Base-by-base conservation (phyloP, 1,284 basidiomycete species). In the Psilocybe mexicana region DNA sequence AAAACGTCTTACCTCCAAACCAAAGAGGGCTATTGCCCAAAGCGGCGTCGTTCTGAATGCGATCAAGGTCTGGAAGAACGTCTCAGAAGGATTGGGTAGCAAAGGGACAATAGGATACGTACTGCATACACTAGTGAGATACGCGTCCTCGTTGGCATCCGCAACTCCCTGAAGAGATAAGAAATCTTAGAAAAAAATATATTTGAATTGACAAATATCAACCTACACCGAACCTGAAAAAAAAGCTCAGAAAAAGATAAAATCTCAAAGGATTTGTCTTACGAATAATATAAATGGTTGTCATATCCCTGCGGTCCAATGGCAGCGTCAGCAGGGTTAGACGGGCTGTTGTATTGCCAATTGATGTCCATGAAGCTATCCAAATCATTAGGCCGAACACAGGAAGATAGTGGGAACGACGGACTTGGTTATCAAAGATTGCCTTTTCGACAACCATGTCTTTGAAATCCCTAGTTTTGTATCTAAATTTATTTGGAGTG, bases 251-350 rank as follows among this genome's bases (percentile, higher is more conserved):
- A 50, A 30, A 24, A 46, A 8, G 33, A 7, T 24, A 28, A 43
- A 4, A 36, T 4, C 6, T 40, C 18, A 11, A 11, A 54, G 30
- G 42, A 23, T 23, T 10, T 42, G 11, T 69, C 82, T 65, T 64
- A 86, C 83, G 74, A 79, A 66, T 90, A 90, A 68, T 91, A 92
- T n/a, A 92, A 69, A 70, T 92, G 90, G 57, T 90, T 87, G 65
- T 92, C 90, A 62, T 91, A 92, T n/a, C 72, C 76, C 62, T 88
- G 85, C 14, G 88, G 85, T 0, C 90, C 90, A 36, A 80, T 79
- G 1, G 79, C 79, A 26, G 85, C 88, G 54, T 83, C 75, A 1
- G 85, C 84, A 8, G 90, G 90, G 66, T 92, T 92, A 1, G 87
- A 23, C 12, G 85, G 86, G 67, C 83, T 77, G 64, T 85, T 79